Evolutionary conservation across 2,329 filamentous ascomycete genomes (phyloP).

Genomic region (Biscogniauxia marginata): DNA sequence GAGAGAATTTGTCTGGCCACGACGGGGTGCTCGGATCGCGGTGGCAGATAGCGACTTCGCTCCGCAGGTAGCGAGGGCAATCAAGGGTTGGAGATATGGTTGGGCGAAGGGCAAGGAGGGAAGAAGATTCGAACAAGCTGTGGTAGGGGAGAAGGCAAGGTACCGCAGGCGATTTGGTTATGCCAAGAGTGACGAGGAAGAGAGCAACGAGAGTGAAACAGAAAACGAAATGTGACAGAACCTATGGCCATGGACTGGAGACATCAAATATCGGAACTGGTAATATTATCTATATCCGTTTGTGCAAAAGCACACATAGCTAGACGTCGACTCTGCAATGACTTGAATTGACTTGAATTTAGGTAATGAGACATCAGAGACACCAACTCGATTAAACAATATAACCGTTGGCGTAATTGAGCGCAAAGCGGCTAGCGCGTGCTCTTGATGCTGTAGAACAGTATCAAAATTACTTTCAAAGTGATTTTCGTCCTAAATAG

Average conservation of each 20-base stretch:
- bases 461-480: no score
- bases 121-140: not conserved
- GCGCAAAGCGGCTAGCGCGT: no score
- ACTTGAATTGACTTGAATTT: no score
- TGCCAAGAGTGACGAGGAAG: not conserved
- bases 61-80: slow-evolving; percentile 5
- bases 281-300: no score
- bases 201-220: not conserved
- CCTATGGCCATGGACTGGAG: no score
- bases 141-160: not conserved
- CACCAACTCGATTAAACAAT: no score
- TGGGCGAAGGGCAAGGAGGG: slow-evolving; percentile 2
- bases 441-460: no score
- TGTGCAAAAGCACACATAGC: no score
- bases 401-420: no score
- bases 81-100: slow-evolving; percentile 7
- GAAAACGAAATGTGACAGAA: not conserved
- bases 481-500: not conserved
- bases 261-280: no score
- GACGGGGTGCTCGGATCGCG: not conserved
- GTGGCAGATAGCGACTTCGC: slow-evolving; percentile 9
- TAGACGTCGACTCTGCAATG: no score
- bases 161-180: not conserved
- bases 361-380: no score
- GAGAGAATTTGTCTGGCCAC: slow-evolving; percentile 13